Conservation (phyloP, 345 rosid genomes). For the Euphorbia lathyris region DNA sequence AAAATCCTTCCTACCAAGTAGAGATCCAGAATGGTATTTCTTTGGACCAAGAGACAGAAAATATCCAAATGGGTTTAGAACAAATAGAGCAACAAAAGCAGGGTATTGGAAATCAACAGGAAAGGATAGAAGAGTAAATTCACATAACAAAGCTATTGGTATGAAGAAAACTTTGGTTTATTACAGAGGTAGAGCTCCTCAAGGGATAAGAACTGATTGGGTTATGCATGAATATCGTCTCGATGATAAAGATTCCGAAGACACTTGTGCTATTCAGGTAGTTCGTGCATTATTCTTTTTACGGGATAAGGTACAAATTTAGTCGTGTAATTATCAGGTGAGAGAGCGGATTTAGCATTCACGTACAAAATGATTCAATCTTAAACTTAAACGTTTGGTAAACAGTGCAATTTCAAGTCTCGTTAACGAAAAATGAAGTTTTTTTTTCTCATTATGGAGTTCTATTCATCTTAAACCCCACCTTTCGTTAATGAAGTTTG, state of each 20-base stretch:
- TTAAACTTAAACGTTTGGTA: no score
- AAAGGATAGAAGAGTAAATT: slow-evolving; percentile 68
- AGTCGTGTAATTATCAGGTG: no score
- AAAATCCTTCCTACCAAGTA: slow-evolving; percentile 81
- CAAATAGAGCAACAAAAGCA: slow-evolving; percentile 79
- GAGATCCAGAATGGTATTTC: slow-evolving; percentile 96
- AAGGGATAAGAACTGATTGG: slow-evolving; percentile 87
- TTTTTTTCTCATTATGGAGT: no score
- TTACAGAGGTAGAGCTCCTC: slow-evolving; percentile 89
- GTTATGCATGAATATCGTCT: slow-evolving; percentile 97
- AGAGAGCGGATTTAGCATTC: no score
- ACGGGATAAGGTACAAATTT: no score
- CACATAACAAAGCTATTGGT: slow-evolving; percentile 69
- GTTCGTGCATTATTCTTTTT: slow-evolving; percentile 3
- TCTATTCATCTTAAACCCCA: no score
- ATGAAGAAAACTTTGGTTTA: slow-evolving; percentile 96
- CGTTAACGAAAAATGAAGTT: no score
- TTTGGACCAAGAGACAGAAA: slow-evolving; percentile 91
- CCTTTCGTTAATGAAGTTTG: no score
- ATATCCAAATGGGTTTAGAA: slow-evolving; percentile 85
- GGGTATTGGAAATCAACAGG: slow-evolving; percentile 96
- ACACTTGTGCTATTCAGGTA: slow-evolving; percentile 77
- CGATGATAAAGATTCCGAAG: slow-evolving; percentile 79
- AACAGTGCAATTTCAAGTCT: no score
- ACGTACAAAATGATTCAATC: no score